Percentiles rank a stretch among this genome's conserved stretches.
Conservation (phyloP, 2,329 filamentous ascomycete species). For the Monosporascus cannonballus region DNA sequence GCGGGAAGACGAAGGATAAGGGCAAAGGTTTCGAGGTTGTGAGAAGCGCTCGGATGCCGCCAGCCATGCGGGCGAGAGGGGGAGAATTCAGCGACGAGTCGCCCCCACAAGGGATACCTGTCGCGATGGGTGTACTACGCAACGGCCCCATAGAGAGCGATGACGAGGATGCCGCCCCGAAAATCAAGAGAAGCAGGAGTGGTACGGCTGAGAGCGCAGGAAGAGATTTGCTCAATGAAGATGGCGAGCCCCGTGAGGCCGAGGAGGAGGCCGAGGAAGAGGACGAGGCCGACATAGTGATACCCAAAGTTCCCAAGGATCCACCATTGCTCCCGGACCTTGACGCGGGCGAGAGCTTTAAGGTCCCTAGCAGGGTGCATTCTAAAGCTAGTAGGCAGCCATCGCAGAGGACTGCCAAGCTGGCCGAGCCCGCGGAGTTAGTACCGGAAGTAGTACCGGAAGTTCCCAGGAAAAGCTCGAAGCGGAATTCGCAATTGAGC, state of each 20-base stretch:
- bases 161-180: constrained; percentile 42
- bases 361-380: constrained; percentile 56
- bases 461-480: constrained; percentile 65
- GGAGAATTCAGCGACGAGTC: constrained; percentile 58
- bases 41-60: constrained; percentile 78
- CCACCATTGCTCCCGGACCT: constrained; percentile 56
- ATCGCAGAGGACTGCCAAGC: constrained; percentile 30
- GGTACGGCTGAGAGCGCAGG: constrained; percentile 25
- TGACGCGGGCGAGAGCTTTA: constrained; percentile 52
- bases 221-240: constrained; percentile 39
- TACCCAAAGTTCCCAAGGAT: constrained; percentile 37
- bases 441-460: constrained; percentile 18
- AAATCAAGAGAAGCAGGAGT: constrained; percentile 22
- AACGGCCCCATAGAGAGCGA: constrained; percentile 61
- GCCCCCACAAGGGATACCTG: constrained; percentile 60
- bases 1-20: constrained; percentile 86
- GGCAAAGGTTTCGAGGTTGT: constrained; percentile 97
- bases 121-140: constrained; percentile 54
- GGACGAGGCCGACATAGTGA: constrained; percentile 28
- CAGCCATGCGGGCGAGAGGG: constrained; percentile 56
- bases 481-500: constrained; percentile 46
- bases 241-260: constrained; percentile 39
- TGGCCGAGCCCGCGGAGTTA: constrained; percentile 12
- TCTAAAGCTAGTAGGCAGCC: constrained; percentile 48
- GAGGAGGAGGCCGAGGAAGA: constrained; percentile 42